Evolutionary conservation across 2,329 filamentous ascomycete genomes (phyloP).

Genomic region (Ramichloridium luteum): DNA sequence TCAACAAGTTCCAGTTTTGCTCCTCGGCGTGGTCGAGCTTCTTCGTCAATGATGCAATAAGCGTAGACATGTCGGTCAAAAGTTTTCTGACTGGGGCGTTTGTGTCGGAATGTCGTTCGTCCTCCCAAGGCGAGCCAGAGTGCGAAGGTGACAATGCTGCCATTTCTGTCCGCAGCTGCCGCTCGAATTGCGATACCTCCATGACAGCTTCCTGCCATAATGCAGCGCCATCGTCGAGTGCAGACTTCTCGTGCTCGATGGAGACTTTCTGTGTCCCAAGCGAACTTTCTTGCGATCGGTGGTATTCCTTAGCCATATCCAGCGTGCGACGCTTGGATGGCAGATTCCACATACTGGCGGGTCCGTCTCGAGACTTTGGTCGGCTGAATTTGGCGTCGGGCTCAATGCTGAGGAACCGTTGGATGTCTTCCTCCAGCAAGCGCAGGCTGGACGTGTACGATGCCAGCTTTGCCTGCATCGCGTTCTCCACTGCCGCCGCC

Average conservation of each 20-base stretch:
- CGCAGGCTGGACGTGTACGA: slow-evolving; percentile 56
- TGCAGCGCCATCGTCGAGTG: slow-evolving; percentile 53
- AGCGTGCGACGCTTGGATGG: slow-evolving; percentile 54
- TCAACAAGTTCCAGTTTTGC: slow-evolving; percentile 60
- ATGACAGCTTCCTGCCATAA: slow-evolving; percentile 54
- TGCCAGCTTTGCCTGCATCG: slow-evolving; percentile 57
- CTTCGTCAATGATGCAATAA: slow-evolving; percentile 44
- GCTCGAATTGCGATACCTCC: slow-evolving; percentile 53
- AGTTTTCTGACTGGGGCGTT: slow-evolving; percentile 22
- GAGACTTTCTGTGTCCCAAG: slow-evolving; percentile 44
- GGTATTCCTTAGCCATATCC: slow-evolving; percentile 60
- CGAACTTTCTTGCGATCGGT: slow-evolving; percentile 49
- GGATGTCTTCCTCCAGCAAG: slow-evolving; percentile 52
- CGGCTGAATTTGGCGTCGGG: slow-evolving; percentile 6
- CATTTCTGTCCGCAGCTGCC: slow-evolving; percentile 47
- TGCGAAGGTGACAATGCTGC: slow-evolving; percentile 18
- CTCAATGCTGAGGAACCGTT: slow-evolving; percentile 38
- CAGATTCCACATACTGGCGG: slow-evolving; percentile 34
- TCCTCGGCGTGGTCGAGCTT: slow-evolving; percentile 45
- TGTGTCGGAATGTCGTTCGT: slow-evolving; percentile 8
- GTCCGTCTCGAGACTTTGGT: slow-evolving; percentile 8
- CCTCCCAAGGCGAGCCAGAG: slow-evolving; percentile 20
- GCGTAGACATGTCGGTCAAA: slow-evolving; percentile 44
- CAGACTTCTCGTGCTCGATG: slow-evolving; percentile 49
- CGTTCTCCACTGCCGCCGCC: slow-evolving; percentile 52